Percentiles rank a stretch among this genome's conserved stretches.
Evolutionary conservation across 1,284 basidiomycete genomes (phyloP).

Genomic region (Microbotryomycetes sp.): DNA sequence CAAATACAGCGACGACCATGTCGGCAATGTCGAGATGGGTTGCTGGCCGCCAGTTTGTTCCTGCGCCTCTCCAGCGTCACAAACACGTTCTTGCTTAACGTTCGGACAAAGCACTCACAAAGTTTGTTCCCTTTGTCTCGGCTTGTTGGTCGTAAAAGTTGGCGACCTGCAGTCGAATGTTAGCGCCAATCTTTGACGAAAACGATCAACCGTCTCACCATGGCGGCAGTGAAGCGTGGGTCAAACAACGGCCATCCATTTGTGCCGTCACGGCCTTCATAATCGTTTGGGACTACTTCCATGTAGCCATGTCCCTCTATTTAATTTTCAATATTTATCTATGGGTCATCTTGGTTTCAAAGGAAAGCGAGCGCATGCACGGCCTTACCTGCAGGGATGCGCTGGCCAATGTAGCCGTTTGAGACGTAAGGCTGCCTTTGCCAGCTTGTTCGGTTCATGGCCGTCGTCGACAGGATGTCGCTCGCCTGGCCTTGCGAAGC

Average conservation of each 20-base stretch:
- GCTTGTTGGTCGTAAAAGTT: slow-evolving; percentile 34
- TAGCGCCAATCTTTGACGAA: slow-evolving; percentile 3
- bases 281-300: slow-evolving; percentile 12
- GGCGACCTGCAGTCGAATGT: slow-evolving; percentile 28
- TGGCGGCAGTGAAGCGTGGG: slow-evolving; percentile 16
- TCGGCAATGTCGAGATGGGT: slow-evolving; percentile 34
- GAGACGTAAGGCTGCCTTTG: slow-evolving; percentile 31
- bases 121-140: slow-evolving; percentile 35
- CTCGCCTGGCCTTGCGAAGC: no score
- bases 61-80: background rate
- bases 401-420: slow-evolving; percentile 36
- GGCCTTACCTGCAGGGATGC: slow-evolving; percentile 33
- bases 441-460: slow-evolving; percentile 17
- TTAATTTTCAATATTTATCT: no score
- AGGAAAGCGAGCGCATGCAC: background rate
- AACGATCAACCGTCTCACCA: background rate
- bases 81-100: no score
- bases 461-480: slow-evolving; percentile 7
- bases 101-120: background rate
- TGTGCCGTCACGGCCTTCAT: slow-evolving; percentile 10
- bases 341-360: no score
- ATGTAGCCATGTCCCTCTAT: slow-evolving; percentile 28
- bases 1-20: slow-evolving; percentile 32
- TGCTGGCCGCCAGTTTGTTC: slow-evolving; percentile 31
- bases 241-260: slow-evolving; percentile 30